Base-by-base conservation (phyloP, 2,329 filamentous ascomycete genomes). In the Cladosporium sp. region DNA sequence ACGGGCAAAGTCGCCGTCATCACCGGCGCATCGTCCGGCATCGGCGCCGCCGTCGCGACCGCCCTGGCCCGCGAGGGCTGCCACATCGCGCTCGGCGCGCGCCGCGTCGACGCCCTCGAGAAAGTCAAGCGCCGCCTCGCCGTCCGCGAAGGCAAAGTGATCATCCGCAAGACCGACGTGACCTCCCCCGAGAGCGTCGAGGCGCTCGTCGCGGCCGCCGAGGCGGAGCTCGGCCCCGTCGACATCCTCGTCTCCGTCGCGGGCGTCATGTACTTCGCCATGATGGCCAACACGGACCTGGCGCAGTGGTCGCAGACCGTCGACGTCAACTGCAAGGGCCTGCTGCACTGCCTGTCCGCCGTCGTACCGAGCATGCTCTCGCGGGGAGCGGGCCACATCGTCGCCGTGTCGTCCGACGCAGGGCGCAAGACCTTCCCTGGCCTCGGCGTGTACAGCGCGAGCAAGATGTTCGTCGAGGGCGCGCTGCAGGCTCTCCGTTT, bases 191-290 rank as follows among this genome's bases (percentile, higher is more conserved):
- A 70, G 4, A 78, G 90, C 61, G 85, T 90, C 4, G 80, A 86
- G 60, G 76, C 77, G 0, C 80, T 92, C 3, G 74, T 91, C 56
- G 68, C 71, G 3, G 74, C 78, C 0, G 76, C 85, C 1, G 73
- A 73, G 22, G 75, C 79, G 43, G 73, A 83, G 59, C 81, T 91
- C 0, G 87, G 87, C 0, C 80, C 84, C 0, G 75, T 91, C 42
- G 87, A 92, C 65, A 87, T 91, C 48, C 78, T 92, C n/a, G 81
- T 92, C 46, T 83, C 83, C 38, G 89, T 86, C 63, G 88, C 87
- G 0, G 87, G 87, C 34, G 87, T 92, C 65, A 92, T 92, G 87
- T 92, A 92, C 73, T 92, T 84, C 71, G 91, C 87, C 51, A 84
- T 91, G 83, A 91, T 92, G 87, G 81, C 84, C 53, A 91, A 90